Evolutionary conservation across 2,329 filamentous ascomycete genomes (phyloP), one percentile per base, ranked within the genome.

Genomic region (Simplicillium sp.): DNA sequence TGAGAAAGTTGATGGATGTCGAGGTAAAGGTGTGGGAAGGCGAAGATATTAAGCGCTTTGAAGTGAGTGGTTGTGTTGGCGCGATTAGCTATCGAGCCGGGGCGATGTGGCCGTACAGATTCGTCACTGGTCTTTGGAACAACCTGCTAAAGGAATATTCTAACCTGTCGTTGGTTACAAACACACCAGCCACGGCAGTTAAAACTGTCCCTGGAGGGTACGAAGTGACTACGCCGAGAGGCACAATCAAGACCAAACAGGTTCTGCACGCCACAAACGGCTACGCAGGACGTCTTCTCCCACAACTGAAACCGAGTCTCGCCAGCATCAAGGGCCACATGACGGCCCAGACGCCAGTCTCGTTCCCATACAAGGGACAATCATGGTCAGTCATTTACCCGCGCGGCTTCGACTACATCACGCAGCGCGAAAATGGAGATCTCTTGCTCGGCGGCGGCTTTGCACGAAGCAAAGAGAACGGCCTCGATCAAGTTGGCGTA

Each of bases 211-310:
- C 39, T 5, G 28, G 44, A 1, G 41, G 43, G n/a, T 31, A 41
- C 2, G 34, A 37, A 1, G 42, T 48, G 1, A 32, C 48, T 7
- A 12, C 48, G 0, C 44, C 54, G 4, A 64, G 56, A 2, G 73
- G 70, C 48, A 51, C 55, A 1, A 49, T 79, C 5, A 47, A 58
- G 4, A 78, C 75, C 1, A 40, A 48, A 0, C 58, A 79, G 39
- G 59, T 82, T 2, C 61, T 80, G 3, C 72, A 81, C 46, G 71
- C 72, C 7, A 80, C 74, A 2, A 80, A 81, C 45, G 73, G 61
- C 5, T 71, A 71, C 46, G 62, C 70, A 0, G 54, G 66, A 0
- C 66, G 75, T 38, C 64, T 80, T 1, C 50, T 79, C 3, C 72
- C 75, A 0, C 64, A 60, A 0, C 56, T 78, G 2, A 58, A 62